phyloP scores from a whole-genome alignment of 2,329 filamentous ascomycete species.

The Domatiomyces globalis region DNA sequence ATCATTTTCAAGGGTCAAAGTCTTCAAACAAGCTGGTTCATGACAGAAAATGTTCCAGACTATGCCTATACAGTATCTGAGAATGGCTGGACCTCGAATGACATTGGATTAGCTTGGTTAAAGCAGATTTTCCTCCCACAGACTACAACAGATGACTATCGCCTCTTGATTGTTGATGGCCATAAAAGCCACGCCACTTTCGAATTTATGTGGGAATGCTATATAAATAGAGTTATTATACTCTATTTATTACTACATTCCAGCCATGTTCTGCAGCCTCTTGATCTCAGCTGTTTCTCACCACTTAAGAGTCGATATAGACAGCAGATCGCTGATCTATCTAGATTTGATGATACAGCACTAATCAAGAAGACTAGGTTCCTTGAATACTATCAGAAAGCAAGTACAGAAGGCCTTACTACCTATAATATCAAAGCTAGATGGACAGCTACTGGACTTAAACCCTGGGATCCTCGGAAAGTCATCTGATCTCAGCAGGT shows the following conservation, averaged over 20 bases:
- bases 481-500: too few species aligned
- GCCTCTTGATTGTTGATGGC: slow-evolving; percentile 14
- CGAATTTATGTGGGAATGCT: slow-evolving; percentile 15
- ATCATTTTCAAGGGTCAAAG: too few species aligned
- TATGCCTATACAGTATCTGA: slow-evolving; percentile 13
- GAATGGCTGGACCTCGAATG: slow-evolving; percentile 17
- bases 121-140: slow-evolving; percentile 11
- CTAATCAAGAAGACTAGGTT: slow-evolving; percentile 2
- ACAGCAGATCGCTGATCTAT: slow-evolving; percentile 2
- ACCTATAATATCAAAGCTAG: background rate
- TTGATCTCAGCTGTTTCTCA: slow-evolving; percentile 13
- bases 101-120: slow-evolving; percentile 12
- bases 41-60: slow-evolving; percentile 4
- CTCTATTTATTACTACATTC: slow-evolving; percentile 15
- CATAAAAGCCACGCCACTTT: slow-evolving; percentile 11
- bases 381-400: slow-evolving; percentile 2
- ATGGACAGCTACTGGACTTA: slow-evolving; percentile 1
- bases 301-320: slow-evolving; percentile 35
- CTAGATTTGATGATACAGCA: slow-evolving; percentile 2
- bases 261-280: slow-evolving; percentile 17
- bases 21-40: too few species aligned
- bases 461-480: background rate
- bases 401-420: slow-evolving; percentile 1
- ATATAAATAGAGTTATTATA: slow-evolving; percentile 11
- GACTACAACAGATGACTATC: slow-evolving; percentile 1